phyloP scores from a whole-genome alignment of 2,329 filamentous ascomycete species.

The Shiraia sp. region DNA sequence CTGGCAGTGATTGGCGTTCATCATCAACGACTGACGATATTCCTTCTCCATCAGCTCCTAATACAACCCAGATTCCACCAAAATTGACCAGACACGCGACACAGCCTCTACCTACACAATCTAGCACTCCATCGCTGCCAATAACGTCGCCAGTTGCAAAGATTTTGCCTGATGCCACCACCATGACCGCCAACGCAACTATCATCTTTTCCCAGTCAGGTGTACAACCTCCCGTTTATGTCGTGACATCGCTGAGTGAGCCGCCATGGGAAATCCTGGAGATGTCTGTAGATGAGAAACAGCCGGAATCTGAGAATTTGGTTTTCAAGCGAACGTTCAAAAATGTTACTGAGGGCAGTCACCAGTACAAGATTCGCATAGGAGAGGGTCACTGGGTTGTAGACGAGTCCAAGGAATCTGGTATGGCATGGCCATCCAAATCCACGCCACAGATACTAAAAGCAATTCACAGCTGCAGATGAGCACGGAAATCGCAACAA shows the following conservation, averaged over 20 bases:
- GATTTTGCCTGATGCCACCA: conserved; percentile 4
- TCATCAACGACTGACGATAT: conserved; percentile 35
- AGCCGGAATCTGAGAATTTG: conserved; percentile 57
- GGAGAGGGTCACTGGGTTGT: conserved; percentile 68
- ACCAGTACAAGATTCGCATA: conserved; percentile 76
- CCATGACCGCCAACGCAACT: conserved; percentile 47
- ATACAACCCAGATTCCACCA: conserved; percentile 5
- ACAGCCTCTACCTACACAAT: conserved; percentile 7
- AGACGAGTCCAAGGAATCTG: conserved; percentile 63
- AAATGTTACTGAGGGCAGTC: conserved; percentile 60
- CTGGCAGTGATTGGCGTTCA: conserved; percentile 10
- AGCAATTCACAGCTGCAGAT: conserved; percentile 50
- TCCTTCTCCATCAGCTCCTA: conserved; percentile 19
- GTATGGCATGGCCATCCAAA: conserved; percentile 50
- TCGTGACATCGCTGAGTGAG: conserved; percentile 70
- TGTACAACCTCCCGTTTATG: conserved; percentile 67
- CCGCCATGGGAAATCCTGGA: conserved; percentile 69
- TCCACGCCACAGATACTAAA: conserved; percentile 16
- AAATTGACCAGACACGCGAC: conserved; percentile 19
- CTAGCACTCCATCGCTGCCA: conserved; percentile 2
- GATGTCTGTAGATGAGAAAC: conserved; percentile 58
- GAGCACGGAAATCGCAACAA: conserved; percentile 60
- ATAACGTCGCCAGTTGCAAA: conserved; percentile 2
- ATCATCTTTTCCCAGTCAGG: conserved; percentile 66
- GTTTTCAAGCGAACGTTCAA: conserved; percentile 62